Conservation (phyloP, 495 filamentous ascomycete genomes). For the Penicillium silybi region DNA sequence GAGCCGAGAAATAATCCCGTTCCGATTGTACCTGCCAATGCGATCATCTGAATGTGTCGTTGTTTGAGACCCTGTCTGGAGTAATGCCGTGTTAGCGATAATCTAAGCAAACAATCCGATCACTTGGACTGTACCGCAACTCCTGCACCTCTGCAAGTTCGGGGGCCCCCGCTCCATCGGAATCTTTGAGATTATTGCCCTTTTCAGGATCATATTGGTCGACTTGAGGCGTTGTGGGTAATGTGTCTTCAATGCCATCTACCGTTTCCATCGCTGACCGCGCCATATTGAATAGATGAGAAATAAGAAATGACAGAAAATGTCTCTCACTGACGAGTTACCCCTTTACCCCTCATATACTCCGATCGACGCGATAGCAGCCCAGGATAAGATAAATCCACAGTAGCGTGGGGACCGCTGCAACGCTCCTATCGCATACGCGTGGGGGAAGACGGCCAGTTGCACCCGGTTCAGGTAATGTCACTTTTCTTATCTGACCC, state of each 20-base stretch:
- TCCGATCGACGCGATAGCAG: neutral
- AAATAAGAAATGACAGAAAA: neutral
- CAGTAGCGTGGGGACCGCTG: neutral
- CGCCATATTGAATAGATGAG: neutral
- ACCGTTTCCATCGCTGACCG: neutral
- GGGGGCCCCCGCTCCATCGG: neutral
- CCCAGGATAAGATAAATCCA: neutral
- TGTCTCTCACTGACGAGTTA: neutral
- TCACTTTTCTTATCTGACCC: neutral
- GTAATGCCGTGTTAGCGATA: neutral
- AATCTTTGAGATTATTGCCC: neutral
- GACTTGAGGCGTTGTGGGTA: neutral
- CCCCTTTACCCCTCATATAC: neutral
- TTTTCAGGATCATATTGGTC: neutral
- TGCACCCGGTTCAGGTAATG: neutral
- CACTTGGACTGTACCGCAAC: neutral
- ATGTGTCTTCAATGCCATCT: neutral
- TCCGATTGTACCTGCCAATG: constrained; percentile 40
- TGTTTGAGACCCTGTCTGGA: constrained; percentile 17
- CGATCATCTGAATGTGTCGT: constrained; percentile 42
- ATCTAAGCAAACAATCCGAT: neutral
- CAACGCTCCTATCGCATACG: neutral
- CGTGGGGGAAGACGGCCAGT: neutral
- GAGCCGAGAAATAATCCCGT: constrained; percentile 34
- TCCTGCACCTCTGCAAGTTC: neutral